Base-by-base conservation (phyloP, 371 early-diverging fungal species). In the Lichtheimia hyalospora region DNA sequence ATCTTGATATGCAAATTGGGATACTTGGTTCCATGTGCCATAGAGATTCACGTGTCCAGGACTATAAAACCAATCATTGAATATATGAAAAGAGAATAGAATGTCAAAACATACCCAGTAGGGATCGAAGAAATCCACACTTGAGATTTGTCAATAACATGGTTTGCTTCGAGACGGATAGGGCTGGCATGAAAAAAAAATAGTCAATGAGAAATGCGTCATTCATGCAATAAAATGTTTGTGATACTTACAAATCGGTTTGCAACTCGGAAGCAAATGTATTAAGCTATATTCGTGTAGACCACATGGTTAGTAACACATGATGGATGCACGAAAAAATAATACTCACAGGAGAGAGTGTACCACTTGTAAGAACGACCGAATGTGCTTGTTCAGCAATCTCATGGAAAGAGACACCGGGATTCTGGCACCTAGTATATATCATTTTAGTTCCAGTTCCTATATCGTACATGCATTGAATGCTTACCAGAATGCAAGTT, bases 281-380 rank as follows among this genome's bases (percentile, higher is more conserved):
- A 20, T 74, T 75, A 65, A 94, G 60, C 64, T 74, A 68, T 21
- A 7, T 15, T 10, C 16, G 2, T 4, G 6, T 21, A 4, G 15
- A 10, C 10, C 34, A 34, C 10, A 6, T 34, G 10, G 34, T 34
- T 34, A 34, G 34, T 34, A 10, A 8, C 34, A 34, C 34, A 34
- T 34, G 34, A 10, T 34, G 8, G 10, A 34, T 34, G 1, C 2
- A 2, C 34, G 25, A 3, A 25, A 34, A 34, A 8, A 34, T 2
- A 34, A 25, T n/a, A 59, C 75, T 62, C 64, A 76, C 83, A 0
- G 95, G 95, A 3, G 92, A 85, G 16, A 95, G 79, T 1, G 95
- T 95, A 13, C 95, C 95, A 66, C 92, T 92, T 1, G 93, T 87
- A n/a, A 95, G 70, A n/a, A 92, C 77, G 21, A 95, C 77, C 0